These are phyloP conservation scores for Aureobasidium sp. DNA, from an alignment of 2,329 filamentous ascomycete species.

Conservation along the genomic window DNA sequence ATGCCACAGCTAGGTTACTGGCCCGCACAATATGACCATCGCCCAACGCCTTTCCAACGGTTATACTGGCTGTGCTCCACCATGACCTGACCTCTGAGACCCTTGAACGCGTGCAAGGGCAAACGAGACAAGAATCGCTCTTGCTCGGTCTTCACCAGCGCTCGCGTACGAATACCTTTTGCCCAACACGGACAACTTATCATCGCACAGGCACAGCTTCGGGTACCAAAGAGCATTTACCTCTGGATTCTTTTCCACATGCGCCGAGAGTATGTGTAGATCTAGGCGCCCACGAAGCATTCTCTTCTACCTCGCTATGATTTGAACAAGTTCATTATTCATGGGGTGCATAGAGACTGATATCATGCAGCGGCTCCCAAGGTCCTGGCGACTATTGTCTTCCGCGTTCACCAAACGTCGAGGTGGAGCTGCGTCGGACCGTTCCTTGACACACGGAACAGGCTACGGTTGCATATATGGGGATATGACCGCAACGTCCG, in stretches of 20 bases:
- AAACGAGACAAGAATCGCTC: not conserved
- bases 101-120: not conserved
- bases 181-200: not conserved
- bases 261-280: not conserved
- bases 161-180: not conserved
- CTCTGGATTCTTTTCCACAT: not conserved
- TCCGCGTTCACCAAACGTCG: not conserved
- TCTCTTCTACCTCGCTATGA: not conserved
- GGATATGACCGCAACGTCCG: not conserved
- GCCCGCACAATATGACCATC: not conserved
- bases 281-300: not conserved
- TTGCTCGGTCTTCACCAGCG: not conserved
- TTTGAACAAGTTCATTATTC: not conserved
- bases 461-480: not conserved
- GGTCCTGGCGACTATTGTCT: not conserved
- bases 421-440: not conserved
- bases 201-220: not conserved
- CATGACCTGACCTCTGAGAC: not conserved
- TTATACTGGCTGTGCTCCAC: conserved; percentile 7
- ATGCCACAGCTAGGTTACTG: not conserved
- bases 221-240: not conserved
- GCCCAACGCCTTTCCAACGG: not conserved
- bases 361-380: not conserved
- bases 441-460: not conserved
- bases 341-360: not conserved